A percentile compares a stretch with the other conserved stretches of the same genome.
Conservation (phyloP, 768 basidiomycete species). For the Suillus ampliporus region DNA sequence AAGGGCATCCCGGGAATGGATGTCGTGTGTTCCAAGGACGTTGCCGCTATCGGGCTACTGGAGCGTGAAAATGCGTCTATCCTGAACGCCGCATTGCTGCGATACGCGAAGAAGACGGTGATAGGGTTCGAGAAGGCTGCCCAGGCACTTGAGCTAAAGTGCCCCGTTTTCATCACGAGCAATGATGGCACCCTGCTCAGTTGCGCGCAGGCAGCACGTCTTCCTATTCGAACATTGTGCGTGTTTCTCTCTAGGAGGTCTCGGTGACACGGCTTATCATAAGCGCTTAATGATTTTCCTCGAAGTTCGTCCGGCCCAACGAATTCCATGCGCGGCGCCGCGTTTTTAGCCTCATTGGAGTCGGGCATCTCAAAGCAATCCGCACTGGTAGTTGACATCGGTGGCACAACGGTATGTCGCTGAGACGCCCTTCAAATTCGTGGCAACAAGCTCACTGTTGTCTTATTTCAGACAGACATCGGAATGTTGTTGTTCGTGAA, state of each 20-base stretch:
- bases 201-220: constrained; percentile 52
- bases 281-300: constrained; percentile 15
- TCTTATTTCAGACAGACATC: constrained; percentile 51
- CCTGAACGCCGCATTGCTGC: constrained; percentile 66
- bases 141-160: constrained; percentile 48
- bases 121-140: constrained; percentile 58
- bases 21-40: constrained; percentile 60
- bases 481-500: constrained; percentile 55
- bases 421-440: constrained; percentile 12
- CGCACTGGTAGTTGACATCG: constrained; percentile 64
- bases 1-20: constrained; percentile 47
- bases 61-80: constrained; percentile 74
- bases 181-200: constrained; percentile 62
- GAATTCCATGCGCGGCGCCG: constrained; percentile 74
- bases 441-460: constrained; percentile 11
- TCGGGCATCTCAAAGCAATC: constrained; percentile 39
- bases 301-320: constrained; percentile 58
- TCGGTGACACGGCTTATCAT: constrained; percentile 19
- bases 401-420: constrained; percentile 57
- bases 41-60: constrained; percentile 62
- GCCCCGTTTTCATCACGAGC: constrained; percentile 63
- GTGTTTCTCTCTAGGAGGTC: constrained; percentile 27
- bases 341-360: constrained; percentile 56
- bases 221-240: constrained; percentile 65
- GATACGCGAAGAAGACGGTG: constrained; percentile 62